Evolutionary conservation across 257 asterid genomes (phyloP).

Genomic region (Solanum sejunctum): DNA sequence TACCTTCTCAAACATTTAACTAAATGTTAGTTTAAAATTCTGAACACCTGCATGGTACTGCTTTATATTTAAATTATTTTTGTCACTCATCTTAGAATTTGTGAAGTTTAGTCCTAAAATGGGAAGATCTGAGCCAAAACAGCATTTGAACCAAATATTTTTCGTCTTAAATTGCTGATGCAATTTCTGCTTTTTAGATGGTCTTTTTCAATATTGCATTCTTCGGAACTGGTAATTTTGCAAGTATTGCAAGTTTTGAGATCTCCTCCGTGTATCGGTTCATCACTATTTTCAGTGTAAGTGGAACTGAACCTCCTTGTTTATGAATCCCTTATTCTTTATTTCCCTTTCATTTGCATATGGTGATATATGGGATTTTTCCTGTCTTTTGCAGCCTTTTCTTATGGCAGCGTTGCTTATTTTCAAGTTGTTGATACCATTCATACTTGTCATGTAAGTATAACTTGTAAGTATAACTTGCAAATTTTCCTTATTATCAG

Average conservation of each 20-base stretch:
- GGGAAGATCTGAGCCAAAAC: neutral
- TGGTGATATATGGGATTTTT: neutral
- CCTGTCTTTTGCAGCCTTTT: slow-evolving; percentile 68
- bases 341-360: neutral
- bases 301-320: slow-evolving; percentile 12
- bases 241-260: slow-evolving; percentile 95
- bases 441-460: slow-evolving; percentile 83
- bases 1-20: too few relatives aligned
- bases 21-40: neutral
- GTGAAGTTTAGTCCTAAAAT: neutral
- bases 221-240: slow-evolving; percentile 98
- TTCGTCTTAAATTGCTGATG: neutral
- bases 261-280: slow-evolving; percentile 92
- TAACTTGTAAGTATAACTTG: slow-evolving; percentile 27
- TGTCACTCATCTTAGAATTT: neutral
- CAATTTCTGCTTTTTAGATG: slow-evolving; percentile 39
- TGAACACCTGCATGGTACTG: neutral
- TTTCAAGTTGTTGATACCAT: slow-evolving; percentile 76
- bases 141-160: neutral
- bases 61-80: neutral
- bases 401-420: slow-evolving; percentile 93
- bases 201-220: slow-evolving; percentile 90
- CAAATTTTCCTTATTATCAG: neutral
- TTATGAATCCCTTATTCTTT: neutral
- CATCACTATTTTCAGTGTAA: slow-evolving; percentile 92